Conservation (phyloP, 306 rosid species). For the Trifolium pratense region DNA sequence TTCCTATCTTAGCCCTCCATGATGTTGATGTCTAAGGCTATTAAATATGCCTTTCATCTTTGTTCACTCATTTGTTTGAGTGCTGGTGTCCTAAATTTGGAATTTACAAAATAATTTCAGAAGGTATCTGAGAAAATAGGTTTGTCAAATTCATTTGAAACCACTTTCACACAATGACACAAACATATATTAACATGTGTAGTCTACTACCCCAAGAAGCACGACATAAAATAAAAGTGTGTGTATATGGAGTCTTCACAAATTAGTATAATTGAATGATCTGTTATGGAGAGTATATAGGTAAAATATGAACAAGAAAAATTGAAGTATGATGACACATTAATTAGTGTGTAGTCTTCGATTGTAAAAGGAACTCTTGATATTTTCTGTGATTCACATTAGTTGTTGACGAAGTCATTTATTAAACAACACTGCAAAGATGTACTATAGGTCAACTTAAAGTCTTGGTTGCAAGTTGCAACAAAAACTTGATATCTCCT, state of each 20-base stretch:
- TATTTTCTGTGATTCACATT: conserved; percentile 39
- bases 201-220: not conserved
- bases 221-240: not conserved
- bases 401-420: conserved; percentile 21
- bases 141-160: not conserved
- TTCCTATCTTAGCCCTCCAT: too few species aligned
- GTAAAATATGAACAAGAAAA: not conserved
- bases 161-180: not conserved
- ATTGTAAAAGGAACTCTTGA: conserved; percentile 7
- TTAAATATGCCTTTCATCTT: not conserved
- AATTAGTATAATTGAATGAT: not conserved
- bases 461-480: not conserved
- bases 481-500: not conserved
- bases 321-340: too few species aligned
- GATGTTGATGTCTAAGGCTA: not conserved
- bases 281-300: not conserved
- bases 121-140: not conserved
- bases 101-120: too few species aligned
- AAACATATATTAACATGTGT: not conserved
- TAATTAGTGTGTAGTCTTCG: not conserved
- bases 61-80: not conserved
- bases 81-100: not conserved
- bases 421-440: not conserved
- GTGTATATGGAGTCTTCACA: not conserved
- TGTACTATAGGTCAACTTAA: not conserved